Evolutionary conservation across 2,329 filamentous ascomycete species (phyloP).

Genomic region (Apiospora pterosperma): DNA sequence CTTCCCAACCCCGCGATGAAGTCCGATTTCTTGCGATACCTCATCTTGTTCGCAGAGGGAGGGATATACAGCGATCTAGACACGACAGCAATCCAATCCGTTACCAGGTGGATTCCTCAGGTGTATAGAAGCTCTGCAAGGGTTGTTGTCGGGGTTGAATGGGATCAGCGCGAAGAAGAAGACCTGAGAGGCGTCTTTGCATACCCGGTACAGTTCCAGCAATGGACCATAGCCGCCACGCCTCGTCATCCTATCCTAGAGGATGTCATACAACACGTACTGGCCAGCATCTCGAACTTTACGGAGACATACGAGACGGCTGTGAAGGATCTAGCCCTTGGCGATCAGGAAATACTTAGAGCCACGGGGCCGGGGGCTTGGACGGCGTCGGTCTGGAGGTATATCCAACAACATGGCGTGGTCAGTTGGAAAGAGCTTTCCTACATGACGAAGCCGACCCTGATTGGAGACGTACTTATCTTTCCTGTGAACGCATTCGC

Average conservation of each 20-base stretch:
- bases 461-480: not conserved
- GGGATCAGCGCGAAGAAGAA: slow-evolving; percentile 5
- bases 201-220: slow-evolving; percentile 10
- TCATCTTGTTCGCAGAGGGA: slow-evolving; percentile 5
- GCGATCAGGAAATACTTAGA: slow-evolving; percentile 8
- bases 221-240: slow-evolving; percentile 11
- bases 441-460: not conserved
- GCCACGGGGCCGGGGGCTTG: slow-evolving; percentile 12
- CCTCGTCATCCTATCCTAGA: slow-evolving; percentile 6
- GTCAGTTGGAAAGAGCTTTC: not conserved
- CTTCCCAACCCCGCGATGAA: not conserved
- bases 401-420: not conserved
- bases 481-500: not conserved
- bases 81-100: slow-evolving; percentile 2
- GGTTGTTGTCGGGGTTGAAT: slow-evolving; percentile 8
- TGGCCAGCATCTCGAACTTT: not conserved
- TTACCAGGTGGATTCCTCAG: not conserved
- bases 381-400: slow-evolving; percentile 10
- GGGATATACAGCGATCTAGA: slow-evolving; percentile 11
- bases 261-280: slow-evolving; percentile 1
- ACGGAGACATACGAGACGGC: not conserved
- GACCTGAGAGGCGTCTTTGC: not conserved
- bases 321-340: not conserved
- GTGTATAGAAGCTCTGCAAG: not conserved
- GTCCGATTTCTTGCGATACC: slow-evolving; percentile 11